Conservation (phyloP, 352 stramenopile genomes). For the Bremia lactucae region DNA sequence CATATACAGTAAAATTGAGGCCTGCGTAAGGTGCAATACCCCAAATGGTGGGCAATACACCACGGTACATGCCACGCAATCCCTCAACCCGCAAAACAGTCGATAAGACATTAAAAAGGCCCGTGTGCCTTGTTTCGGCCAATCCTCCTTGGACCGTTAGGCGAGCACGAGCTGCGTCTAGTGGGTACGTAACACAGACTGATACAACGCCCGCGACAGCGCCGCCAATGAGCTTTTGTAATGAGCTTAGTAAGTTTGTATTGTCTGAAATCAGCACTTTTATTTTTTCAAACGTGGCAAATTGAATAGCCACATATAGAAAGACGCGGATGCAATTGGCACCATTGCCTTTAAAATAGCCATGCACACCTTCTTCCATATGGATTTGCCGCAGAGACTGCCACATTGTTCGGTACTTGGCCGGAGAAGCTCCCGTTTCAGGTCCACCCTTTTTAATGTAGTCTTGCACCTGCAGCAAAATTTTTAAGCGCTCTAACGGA, state of each 20-base stretch:
- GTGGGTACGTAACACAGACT: conserved; percentile 54
- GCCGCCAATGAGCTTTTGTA: conserved; percentile 48
- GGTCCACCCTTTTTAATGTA: conserved; percentile 25
- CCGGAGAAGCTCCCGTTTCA: background rate
- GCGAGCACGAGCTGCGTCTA: conserved; percentile 64
- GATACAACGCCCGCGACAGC: conserved; percentile 56
- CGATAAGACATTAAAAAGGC: conserved; percentile 47
- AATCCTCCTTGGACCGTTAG: conserved; percentile 61
- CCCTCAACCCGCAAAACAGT: conserved; percentile 44
- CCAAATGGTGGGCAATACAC: conserved; percentile 48
- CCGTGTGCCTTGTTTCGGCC: conserved; percentile 45
- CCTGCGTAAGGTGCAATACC: conserved; percentile 67
- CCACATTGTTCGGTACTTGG: conserved; percentile 45
- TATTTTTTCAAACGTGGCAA: conserved; percentile 53
- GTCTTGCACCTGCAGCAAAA: conserved; percentile 73
- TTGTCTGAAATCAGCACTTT: conserved; percentile 37
- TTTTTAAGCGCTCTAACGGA: conserved; percentile 69
- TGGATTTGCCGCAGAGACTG: conserved; percentile 55
- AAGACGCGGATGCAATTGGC: conserved; percentile 75
- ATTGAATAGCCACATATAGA: conserved; percentile 71
- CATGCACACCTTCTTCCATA: conserved; percentile 44
- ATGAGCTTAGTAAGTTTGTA: conserved; percentile 24
- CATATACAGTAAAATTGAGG: conserved; percentile 72
- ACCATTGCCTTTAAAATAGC: conserved; percentile 72
- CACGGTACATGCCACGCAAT: conserved; percentile 45